Base-by-base conservation (phyloP, 148 eudicot species). In the Gaultheria prostrata region DNA sequence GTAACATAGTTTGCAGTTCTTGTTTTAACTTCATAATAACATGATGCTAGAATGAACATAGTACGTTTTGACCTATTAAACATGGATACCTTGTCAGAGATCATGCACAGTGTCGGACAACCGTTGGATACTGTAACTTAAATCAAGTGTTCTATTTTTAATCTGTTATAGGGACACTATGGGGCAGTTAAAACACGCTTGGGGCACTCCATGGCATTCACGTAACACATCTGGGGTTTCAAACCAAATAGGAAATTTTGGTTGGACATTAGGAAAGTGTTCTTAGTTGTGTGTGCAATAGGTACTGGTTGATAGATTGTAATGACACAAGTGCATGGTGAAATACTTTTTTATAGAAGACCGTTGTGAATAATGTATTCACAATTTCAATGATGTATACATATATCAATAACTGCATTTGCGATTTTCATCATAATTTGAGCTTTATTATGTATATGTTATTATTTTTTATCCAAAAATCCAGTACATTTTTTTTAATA, bases 1-100 rank as follows among this genome's bases (percentile, higher is more conserved):
- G 97, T 87, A 33, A 13, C 59, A 21, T 77, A 15, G 61, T 79
- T 79, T 35, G 11, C 49, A 13, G 43, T 57, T 33, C 1, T 78
- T 49, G 14, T 79, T 54, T 50, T 79, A 24, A 56, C 13, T 43
- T 20, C 21, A 50, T n/a, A 57, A 50, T n/a, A 57, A 57, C 50
- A 79, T 57, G 71, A 78, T 78, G 13, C 61, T 77, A 24, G 69
- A 35, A 56, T 33, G 1, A 74, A 39, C 1, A 1, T 28, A 18
- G 63, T 32, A 77, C 7, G 12, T 77, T 51, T 30, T 12, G 20
- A 17, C 46, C 10, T 67, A 63, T 24, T 35, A 67, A 30, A 18
- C 72, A 67, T 67, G 8, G 18, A 67, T 67, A 4, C 26, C 72
- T 53, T 67, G 72, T 67, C 39, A 1, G 72, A 67, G 28, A 35